Evolutionary conservation across 2,329 filamentous ascomycete genomes (phyloP), one percentile per base, ranked within the genome.

Genomic region (Colletotrichum tofieldiae): DNA sequence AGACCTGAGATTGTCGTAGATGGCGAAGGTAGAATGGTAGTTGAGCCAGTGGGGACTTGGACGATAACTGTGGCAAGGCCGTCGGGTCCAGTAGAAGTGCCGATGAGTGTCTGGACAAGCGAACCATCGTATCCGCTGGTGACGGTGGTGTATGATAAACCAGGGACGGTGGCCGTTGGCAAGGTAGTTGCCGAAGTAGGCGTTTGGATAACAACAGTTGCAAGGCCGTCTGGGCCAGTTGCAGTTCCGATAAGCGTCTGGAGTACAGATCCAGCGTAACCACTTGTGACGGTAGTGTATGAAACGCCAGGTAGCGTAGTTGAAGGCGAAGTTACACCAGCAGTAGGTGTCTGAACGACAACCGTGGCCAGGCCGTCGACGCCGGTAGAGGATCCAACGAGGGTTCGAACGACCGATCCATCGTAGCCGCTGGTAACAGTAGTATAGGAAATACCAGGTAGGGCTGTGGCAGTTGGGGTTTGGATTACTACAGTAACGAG

Each of bases 11-110:
- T 12, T 3, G 59, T 51, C 5, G 47, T 18, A 23, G 16, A 35
- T 26, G 35, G 45, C 37, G 7, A 41, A 26, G 51, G 32, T 11
- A n/a, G n/a, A 8, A 39, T 5, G 11, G 52, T 37, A 9, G 32
- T 23, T 20, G 49, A 41, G 20, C 65, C 55, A 16, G 68, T 68
- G 0, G 68, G 68, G 11, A 67, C 56, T 41, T 67, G 55, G 4
- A 71, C 65, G 16, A 68, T 20, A 18, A 61, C 64, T 7, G 68
- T 71, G 11, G 63, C 63, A 9, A 66, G 54, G 26, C 67, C 62
- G 14, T 70, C 61, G 7, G 54, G 14, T 2, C 63, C 64, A 8
- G 55, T 37, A 1, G 37, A 16, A 5, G 67, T 45, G 5, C 63
- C 63, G 20, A 55, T 37, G 32, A 65, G 52, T 5, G 67, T 69